Conservation (phyloP, 2,329 filamentous ascomycete genomes). For the Colletotrichum somersetense region DNA sequence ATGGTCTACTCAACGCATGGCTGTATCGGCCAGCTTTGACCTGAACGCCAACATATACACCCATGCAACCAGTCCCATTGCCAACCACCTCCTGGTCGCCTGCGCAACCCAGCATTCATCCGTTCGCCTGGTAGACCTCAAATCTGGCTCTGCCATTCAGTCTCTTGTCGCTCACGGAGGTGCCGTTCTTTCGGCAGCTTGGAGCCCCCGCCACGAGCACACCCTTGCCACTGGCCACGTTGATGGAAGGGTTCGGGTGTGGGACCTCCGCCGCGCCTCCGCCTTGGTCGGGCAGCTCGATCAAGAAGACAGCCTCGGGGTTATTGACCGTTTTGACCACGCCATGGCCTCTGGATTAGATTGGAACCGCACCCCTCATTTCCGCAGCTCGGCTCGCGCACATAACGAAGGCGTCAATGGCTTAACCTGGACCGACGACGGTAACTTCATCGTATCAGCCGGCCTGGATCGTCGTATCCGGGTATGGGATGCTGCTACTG, state of each 20-base stretch:
- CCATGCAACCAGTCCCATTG: constrained; percentile 81
- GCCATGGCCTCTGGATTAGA: constrained; percentile 49
- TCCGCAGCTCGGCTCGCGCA: constrained; percentile 70
- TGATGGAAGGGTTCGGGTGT: constrained; percentile 86
- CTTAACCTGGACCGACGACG: constrained; percentile 85
- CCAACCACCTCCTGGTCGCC: constrained; percentile 82
- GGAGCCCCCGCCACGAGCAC: constrained; percentile 86
- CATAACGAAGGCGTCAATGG: constrained; percentile 89
- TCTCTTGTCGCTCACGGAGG: constrained; percentile 77
- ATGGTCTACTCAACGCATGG: constrained; percentile 75
- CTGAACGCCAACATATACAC: constrained; percentile 79
- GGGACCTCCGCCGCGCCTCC: constrained; percentile 86
- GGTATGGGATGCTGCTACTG: constrained; percentile 86
- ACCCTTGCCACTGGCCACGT: constrained; percentile 86
- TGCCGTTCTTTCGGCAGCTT: constrained; percentile 77
- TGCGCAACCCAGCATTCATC: constrained; percentile 89
- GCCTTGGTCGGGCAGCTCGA: constrained; percentile 83
- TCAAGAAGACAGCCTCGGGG: constrained; percentile 83
- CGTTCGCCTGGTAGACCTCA: constrained; percentile 87
- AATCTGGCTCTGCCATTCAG: constrained; percentile 82
- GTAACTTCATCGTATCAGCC: constrained; percentile 79
- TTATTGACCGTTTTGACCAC: constrained; percentile 60
- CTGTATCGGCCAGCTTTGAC: constrained; percentile 74
- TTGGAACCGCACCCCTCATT: constrained; percentile 50
- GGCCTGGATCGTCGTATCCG: constrained; percentile 88